A percentile compares a stretch with the other conserved stretches of the same genome.
These are phyloP conservation scores for Crithidia brevicula DNA, from an alignment of 208 protist genomes.

Conservation along the genomic window DNA sequence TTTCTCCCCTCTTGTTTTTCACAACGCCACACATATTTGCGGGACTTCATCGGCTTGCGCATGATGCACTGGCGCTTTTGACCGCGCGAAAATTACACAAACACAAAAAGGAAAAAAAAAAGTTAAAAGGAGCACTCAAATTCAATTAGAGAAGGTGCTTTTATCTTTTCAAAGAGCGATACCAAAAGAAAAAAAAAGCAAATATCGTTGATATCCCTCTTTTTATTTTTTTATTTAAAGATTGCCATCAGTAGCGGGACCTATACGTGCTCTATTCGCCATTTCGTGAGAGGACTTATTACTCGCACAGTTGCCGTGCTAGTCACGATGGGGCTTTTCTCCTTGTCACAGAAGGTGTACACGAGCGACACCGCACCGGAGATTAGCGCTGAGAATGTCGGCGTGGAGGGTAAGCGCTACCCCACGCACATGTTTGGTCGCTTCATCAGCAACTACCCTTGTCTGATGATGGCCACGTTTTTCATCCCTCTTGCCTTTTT, in stretches of 20 bases:
- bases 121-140: too few species aligned
- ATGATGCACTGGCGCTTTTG: too few species aligned
- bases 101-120: too few species aligned
- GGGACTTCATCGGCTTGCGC: too few species aligned
- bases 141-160: too few species aligned
- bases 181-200: neutral
- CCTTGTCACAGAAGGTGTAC: conserved; percentile 43
- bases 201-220: neutral
- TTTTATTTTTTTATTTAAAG: neutral
- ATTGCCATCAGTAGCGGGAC: too few species aligned
- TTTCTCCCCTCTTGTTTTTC: too few species aligned
- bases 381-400: conserved; percentile 35
- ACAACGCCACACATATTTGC: too few species aligned
- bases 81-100: too few species aligned
- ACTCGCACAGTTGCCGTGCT: too few species aligned
- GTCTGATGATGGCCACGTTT: conserved; percentile 28
- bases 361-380: conserved; percentile 33
- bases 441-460: conserved; percentile 27
- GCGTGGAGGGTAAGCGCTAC: conserved; percentile 56
- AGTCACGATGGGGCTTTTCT: conserved; percentile 17
- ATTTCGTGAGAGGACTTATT: too few species aligned
- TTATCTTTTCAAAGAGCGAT: neutral
- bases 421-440: conserved; percentile 34
- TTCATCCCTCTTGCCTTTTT: conserved; percentile 42
- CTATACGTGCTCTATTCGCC: too few species aligned